phyloP scores from a whole-genome alignment of 805 yeast genomes.

The Wickerhamomyces bovis region DNA sequence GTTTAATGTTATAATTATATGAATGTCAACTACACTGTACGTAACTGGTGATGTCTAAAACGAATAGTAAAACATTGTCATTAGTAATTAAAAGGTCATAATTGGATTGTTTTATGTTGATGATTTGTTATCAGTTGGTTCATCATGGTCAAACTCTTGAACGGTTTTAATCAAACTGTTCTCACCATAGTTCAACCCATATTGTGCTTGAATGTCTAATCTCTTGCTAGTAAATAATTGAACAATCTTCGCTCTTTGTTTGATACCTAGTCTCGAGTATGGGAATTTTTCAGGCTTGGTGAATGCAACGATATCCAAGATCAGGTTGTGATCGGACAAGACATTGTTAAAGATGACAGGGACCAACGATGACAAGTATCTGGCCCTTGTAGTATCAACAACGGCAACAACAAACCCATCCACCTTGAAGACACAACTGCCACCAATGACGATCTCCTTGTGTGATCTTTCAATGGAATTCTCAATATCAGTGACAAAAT shows the following conservation, averaged over 20 bases:
- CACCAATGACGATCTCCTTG: slow-evolving; percentile 40
- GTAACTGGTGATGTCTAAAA: background rate
- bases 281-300: slow-evolving; percentile 60
- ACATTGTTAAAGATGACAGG: slow-evolving; percentile 79
- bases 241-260: slow-evolving; percentile 69
- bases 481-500: slow-evolving; percentile 84
- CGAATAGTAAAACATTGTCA: background rate
- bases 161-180: slow-evolving; percentile 50
- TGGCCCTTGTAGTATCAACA: slow-evolving; percentile 51
- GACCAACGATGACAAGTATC: slow-evolving; percentile 63
- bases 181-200: slow-evolving; percentile 65
- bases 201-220: slow-evolving; percentile 36
- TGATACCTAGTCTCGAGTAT: slow-evolving; percentile 63
- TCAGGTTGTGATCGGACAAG: slow-evolving; percentile 72
- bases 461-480: slow-evolving; percentile 51
- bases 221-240: slow-evolving; percentile 46
- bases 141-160: slow-evolving; percentile 32
- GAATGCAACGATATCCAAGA: slow-evolving; percentile 80
- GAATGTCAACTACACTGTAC: background rate
- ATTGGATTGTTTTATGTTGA: background rate
- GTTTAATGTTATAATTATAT: background rate
- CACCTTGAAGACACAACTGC: slow-evolving; percentile 72
- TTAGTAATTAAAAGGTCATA: background rate
- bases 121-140: background rate
- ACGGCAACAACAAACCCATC: slow-evolving; percentile 75